These are phyloP conservation scores for Furcasterigmium furcatum DNA, from an alignment of 2,329 filamentous ascomycete genomes.

Conservation along the genomic window DNA sequence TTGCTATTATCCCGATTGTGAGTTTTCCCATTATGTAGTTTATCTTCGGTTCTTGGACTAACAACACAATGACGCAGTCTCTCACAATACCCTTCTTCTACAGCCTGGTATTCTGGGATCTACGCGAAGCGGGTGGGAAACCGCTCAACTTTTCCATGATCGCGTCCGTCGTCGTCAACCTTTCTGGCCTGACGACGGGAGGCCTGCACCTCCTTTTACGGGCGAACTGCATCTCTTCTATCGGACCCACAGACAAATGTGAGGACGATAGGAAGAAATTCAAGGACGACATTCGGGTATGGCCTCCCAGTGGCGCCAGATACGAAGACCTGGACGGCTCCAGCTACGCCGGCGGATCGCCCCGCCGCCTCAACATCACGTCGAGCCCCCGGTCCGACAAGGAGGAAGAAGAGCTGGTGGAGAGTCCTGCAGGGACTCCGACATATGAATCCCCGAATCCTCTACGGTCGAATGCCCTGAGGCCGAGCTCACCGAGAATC, in stretches of 20 bases:
- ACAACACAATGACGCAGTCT: constrained; percentile 32
- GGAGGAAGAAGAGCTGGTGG: constrained; percentile 14
- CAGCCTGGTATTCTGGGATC: constrained; percentile 44
- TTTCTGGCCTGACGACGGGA: constrained; percentile 63
- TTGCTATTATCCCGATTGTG: constrained; percentile 57
- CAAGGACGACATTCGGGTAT: constrained; percentile 43
- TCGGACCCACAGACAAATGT: constrained; percentile 43
- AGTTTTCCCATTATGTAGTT: constrained; percentile 19
- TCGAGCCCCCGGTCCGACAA: background rate
- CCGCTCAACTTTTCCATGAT: constrained; percentile 56
- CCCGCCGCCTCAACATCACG: constrained; percentile 27
- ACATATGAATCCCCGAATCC: constrained; percentile 25
- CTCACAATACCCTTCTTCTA: constrained; percentile 64
- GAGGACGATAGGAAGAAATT: constrained; percentile 42
- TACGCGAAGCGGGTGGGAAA: constrained; percentile 28
- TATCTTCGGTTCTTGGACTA: constrained; percentile 15
- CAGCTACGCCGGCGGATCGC: constrained; percentile 9
- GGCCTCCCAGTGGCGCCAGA: constrained; percentile 21
- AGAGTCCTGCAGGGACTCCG: constrained; percentile 16
- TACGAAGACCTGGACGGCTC: background rate
- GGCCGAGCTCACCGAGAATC: background rate
- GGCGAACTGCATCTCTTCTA: constrained; percentile 56
- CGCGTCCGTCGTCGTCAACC: constrained; percentile 62
- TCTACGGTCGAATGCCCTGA: constrained; percentile 27
- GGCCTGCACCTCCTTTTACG: constrained; percentile 66